Evolutionary conservation across 257 asterid genomes (phyloP), one percentile per base, ranked within the genome.

Genomic region (Salvia splendens): DNA sequence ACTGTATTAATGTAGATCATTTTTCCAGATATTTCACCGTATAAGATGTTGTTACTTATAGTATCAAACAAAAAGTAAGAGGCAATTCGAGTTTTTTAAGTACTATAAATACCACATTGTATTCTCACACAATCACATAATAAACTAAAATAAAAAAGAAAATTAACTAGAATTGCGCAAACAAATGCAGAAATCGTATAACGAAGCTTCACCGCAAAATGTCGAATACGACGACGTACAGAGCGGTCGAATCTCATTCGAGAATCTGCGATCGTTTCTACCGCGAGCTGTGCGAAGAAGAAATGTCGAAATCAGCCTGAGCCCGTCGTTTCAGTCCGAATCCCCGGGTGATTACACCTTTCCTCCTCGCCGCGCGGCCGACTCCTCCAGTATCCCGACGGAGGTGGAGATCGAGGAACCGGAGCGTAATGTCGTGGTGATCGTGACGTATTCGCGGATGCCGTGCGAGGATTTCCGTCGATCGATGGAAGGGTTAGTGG

Each of bases 401-500:
- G 67, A 30, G 36, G 68, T 36, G 59, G 71, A 66, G 48, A 14
- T 14, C 68, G 64, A 15, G 35, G 59, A 1, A 38, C 30, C 10
- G 40, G 61, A 65, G 42, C 70, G 70, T 32, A 73, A 73, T 10
- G 57, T 42, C 68, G 75, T 84, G 45, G 80, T 77, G 55, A 36
- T 79, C 6, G 14, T 75, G 72, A 67, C 78, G 15, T 76, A 71
- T 58, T 81, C 89, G 62, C 54, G 43, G 64, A 70, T 20, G 41
- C 84, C 85, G 50, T 62, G 61, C 71, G 69, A 60, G 46, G 89
- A 81, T 55, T 81, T 81, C 77, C 75, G 79, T 69, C 77, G 49
- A 41, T 84, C 89, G 73, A 84, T 81, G 89, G 38, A 64, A 78
- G 80, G 75, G 77, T 75, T 81, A 65, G 85, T 77, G 75, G 87